Base-by-base conservation (phyloP, 75 land plant species). In the Picea sitchensis region DNA sequence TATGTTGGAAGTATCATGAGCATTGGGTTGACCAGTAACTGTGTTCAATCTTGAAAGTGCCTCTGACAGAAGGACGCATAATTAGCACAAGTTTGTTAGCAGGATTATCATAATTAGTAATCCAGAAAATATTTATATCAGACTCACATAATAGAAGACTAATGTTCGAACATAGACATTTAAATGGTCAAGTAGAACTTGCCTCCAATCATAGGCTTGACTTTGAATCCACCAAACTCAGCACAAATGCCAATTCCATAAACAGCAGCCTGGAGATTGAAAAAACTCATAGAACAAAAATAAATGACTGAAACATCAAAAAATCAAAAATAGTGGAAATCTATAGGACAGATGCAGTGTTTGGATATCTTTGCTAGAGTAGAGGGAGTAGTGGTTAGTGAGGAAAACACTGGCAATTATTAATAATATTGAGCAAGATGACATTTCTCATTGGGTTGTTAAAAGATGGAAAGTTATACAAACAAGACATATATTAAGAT, bases 161-260 rank as follows among this genome's bases (percentile, higher is more conserved):
- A 71, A 44, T 12, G 14, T 4, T 60, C 13, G 34, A 65, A 26
- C 13, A 18, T 54, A 12, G 61, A 38, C 60, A 54, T 18, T 20
- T 7, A 30, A 21, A 34, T 65, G 80, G 12, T 51, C 11, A 51
- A 51, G 56, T 51, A 51, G 12, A 51, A 9, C 81, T 14, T 83
- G 90, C 95, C 95, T 86, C 95, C 88, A 75, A 93, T 90, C 82
- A 93, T 85, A 64, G 93, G 91, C 58, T 81, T 85, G 81, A 91
- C 89, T n/a, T 81, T 87, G 76, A 90, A 14, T 54, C 91, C 91
- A 80, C 93, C 95, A 84, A 81, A 93, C 75, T 93, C 95, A 26
- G 95, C 95, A 87, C 95, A 93, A 61, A 93, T 93, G 64, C 95
- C 92, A 83, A 93, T 79, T 20, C 95, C 95, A 88, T 91, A 93